Evolutionary conservation across 371 early-diverging fungal species (phyloP).

Genomic region (Mucor circinelloides): DNA sequence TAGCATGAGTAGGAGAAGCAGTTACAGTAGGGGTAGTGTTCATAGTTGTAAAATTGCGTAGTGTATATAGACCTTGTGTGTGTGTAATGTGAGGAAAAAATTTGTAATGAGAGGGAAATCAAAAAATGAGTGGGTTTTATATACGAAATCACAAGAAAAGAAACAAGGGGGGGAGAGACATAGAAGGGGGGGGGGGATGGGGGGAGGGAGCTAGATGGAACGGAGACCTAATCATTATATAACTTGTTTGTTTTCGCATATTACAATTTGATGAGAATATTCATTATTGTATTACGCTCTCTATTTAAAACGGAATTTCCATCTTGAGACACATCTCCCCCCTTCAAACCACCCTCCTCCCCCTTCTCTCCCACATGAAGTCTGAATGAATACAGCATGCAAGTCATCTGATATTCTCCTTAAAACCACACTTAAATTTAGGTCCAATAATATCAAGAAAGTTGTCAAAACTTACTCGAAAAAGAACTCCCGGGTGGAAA

Average conservation of each 20-base stretch:
- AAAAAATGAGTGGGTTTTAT: background rate
- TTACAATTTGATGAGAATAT: background rate
- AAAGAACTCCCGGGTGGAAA: background rate
- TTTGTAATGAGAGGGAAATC: background rate
- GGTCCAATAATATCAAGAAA: background rate
- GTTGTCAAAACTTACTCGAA: background rate
- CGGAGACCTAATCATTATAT: background rate
- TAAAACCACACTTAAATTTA: background rate
- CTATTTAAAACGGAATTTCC: background rate
- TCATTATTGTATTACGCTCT: background rate
- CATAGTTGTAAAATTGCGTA: background rate
- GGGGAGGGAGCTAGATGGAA: background rate
- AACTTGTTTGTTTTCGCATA: conserved; percentile 2
- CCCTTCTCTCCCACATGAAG: background rate
- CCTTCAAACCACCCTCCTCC: background rate
- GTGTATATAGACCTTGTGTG: background rate
- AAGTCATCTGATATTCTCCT: conserved; percentile 1
- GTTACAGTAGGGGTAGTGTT: background rate
- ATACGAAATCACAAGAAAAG: background rate
- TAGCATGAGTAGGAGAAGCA: background rate
- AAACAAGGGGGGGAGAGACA: background rate
- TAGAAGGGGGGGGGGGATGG: background rate
- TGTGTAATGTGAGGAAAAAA: background rate
- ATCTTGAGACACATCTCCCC: background rate
- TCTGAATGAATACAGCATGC: background rate